These are phyloP conservation scores for Podaxis carcinomalis DNA, from an alignment of 768 basidiomycete species.

Conservation along the genomic window DNA sequence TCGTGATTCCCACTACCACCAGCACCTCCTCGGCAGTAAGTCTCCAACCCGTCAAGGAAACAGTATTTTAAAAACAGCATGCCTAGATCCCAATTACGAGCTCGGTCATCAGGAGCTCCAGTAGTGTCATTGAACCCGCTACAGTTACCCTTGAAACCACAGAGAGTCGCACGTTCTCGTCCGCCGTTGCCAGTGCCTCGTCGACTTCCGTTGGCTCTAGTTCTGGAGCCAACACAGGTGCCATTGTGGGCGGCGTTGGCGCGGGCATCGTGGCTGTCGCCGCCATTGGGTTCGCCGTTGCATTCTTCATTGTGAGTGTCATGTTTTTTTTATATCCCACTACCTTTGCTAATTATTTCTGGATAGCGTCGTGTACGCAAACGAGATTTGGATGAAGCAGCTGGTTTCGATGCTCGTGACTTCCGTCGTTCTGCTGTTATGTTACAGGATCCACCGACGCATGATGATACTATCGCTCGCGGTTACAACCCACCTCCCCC, in stretches of 20 bases:
- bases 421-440: slow-evolving; percentile 67
- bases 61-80: background rate
- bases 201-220: background rate
- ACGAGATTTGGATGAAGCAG: slow-evolving; percentile 29
- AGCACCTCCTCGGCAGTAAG: background rate
- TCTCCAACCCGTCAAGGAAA: background rate
- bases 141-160: background rate
- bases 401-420: slow-evolving; percentile 47
- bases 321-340: background rate
- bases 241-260: slow-evolving; percentile 36
- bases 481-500: slow-evolving; percentile 54
- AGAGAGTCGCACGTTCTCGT: background rate
- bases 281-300: slow-evolving; percentile 34
- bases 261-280: slow-evolving; percentile 43
- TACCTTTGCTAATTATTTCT: slow-evolving; percentile 1
- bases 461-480: slow-evolving; percentile 32
- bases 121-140: background rate
- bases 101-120: background rate
- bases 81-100: background rate
- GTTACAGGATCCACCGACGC: slow-evolving; percentile 47
- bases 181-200: background rate
- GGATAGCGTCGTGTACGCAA: slow-evolving; percentile 40
- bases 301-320: slow-evolving; percentile 42
- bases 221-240: slow-evolving; percentile 22
- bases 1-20: background rate